Conservation (phyloP, 2,329 filamentous ascomycete genomes). For the Fulvia fulva region DNA sequence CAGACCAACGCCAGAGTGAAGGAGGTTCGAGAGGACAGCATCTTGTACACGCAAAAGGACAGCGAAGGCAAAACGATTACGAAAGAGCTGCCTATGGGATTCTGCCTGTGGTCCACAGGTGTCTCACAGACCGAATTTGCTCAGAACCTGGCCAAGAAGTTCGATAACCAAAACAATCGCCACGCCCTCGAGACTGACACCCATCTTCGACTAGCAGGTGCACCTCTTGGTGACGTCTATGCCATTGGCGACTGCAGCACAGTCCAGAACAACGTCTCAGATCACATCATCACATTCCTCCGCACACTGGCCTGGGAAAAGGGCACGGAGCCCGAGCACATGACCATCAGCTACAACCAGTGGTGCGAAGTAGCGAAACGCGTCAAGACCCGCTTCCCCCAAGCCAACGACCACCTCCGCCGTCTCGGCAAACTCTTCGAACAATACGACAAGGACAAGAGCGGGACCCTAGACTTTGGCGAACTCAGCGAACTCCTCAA, state of each 20-base stretch:
- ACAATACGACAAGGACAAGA: slow-evolving; percentile 88
- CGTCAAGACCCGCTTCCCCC: slow-evolving; percentile 85
- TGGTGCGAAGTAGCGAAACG: slow-evolving; percentile 81
- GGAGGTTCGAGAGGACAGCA: slow-evolving; percentile 77
- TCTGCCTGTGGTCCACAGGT: slow-evolving; percentile 97
- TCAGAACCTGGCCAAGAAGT: slow-evolving; percentile 70
- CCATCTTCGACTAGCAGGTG: slow-evolving; percentile 82
- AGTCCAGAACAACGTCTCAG: slow-evolving; percentile 93
- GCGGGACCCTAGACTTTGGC: slow-evolving; percentile 87
- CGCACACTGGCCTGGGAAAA: slow-evolving; percentile 87
- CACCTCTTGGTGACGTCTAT: slow-evolving; percentile 91
- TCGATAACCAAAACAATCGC: slow-evolving; percentile 76
- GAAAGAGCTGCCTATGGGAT: slow-evolving; percentile 92
- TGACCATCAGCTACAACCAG: slow-evolving; percentile 80
- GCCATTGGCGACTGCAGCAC: slow-evolving; percentile 94
- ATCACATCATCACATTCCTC: slow-evolving; percentile 85
- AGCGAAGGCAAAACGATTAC: slow-evolving; percentile 69
- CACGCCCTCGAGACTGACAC: slow-evolving; percentile 93
- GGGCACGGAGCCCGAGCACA: slow-evolving; percentile 81
- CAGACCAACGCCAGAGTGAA: slow-evolving; percentile 90
- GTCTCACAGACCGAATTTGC: slow-evolving; percentile 81
- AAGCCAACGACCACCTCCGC: slow-evolving; percentile 79
- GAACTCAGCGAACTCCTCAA: slow-evolving; percentile 83
- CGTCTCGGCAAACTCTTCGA: slow-evolving; percentile 87
- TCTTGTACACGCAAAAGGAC: slow-evolving; percentile 80